These are phyloP conservation scores for Rhynchospora breviuscula DNA, from an alignment of 176 grass and related monocot genomes.

Conservation along the genomic window DNA sequence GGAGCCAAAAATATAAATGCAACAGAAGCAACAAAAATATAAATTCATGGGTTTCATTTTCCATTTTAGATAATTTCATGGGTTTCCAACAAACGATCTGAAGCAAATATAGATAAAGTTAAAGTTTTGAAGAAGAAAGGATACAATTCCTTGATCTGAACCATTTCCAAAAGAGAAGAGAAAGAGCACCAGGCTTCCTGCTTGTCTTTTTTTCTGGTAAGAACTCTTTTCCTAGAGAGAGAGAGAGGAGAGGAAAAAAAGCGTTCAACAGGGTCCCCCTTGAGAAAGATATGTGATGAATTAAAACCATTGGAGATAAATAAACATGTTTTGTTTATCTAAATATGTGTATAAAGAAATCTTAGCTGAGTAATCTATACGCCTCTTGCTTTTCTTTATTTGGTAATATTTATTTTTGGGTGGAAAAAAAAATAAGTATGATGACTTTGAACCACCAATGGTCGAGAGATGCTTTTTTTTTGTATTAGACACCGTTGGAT, in stretches of 20 bases:
- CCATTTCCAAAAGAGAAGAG: slow-evolving; percentile 40
- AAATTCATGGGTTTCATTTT: not conserved
- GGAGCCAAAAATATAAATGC: slow-evolving; percentile 23
- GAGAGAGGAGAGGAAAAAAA: not conserved
- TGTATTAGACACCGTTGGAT: not conserved
- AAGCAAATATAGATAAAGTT: not conserved
- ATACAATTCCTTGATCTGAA: slow-evolving; percentile 98
- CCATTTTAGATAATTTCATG: not conserved
- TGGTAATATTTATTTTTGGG: not conserved
- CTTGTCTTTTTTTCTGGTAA: slow-evolving; percentile 1
- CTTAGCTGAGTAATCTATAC: not conserved
- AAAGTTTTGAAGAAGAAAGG: slow-evolving; percentile 24
- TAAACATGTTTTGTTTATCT: not conserved
- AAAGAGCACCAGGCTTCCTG: not conserved
- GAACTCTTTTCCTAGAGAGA: not conserved
- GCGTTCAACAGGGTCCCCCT: not conserved
- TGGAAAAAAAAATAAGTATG: not conserved
- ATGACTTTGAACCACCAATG: not conserved
- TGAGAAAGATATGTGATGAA: not conserved
- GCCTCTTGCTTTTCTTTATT: slow-evolving; percentile 14
- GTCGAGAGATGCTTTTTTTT: not conserved
- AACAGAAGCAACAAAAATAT: not conserved
- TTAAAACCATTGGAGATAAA: not conserved
- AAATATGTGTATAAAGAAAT: not conserved
- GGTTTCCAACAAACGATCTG: not conserved